Conservation (phyloP, 305 asterid genomes). For the Nicotiana rustica region DNA sequence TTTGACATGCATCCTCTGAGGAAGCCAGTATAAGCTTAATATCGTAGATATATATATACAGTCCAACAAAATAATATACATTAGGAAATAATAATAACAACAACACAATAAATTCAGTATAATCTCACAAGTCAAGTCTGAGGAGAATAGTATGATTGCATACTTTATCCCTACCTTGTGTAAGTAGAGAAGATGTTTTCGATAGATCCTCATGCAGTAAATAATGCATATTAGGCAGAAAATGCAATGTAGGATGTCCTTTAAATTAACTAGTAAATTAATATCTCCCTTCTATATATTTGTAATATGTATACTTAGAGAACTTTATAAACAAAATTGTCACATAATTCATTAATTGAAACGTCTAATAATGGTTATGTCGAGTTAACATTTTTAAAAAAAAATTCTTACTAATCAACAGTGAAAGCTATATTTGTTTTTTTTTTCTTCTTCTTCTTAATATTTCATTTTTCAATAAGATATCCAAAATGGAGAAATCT, state of each 20-base stretch:
- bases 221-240: not conserved
- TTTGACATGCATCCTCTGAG: constrained; percentile 27
- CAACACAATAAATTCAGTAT: too few relatives aligned
- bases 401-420: not conserved
- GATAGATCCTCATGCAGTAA: too few relatives aligned
- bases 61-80: too few relatives aligned
- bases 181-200: too few relatives aligned
- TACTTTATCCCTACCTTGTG: too few relatives aligned
- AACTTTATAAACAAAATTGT: not conserved
- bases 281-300: not conserved
- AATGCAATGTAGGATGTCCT: not conserved
- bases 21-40: constrained; percentile 6
- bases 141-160: too few relatives aligned
- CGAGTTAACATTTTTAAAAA: not conserved
- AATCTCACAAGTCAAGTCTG: too few relatives aligned
- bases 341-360: not conserved
- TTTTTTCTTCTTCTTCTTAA: not conserved
- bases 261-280: not conserved
- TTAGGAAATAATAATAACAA: too few relatives aligned
- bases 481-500: not conserved
- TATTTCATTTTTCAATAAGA: not conserved
- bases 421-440: not conserved
- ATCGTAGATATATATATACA: too few relatives aligned
- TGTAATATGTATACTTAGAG: not conserved
- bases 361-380: not conserved